Evolutionary conservation across 2,329 filamentous ascomycete genomes (phyloP), one percentile per base, ranked within the genome.

Genomic region (Cladosporium cucumerinum): DNA sequence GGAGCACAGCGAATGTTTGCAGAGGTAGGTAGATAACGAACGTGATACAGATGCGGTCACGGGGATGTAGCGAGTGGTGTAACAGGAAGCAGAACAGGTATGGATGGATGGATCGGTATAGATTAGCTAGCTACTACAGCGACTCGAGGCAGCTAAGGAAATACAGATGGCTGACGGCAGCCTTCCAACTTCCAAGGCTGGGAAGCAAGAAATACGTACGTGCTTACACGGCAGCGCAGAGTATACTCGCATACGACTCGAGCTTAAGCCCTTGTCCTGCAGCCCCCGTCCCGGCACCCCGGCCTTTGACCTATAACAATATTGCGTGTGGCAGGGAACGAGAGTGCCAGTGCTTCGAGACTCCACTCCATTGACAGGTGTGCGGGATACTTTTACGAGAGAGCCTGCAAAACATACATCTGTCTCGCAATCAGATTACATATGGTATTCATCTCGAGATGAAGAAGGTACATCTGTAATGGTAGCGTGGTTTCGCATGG

Each of bases 81-180:
- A 57, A 34, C 32, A 7, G n/a, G 18, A n/a, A n/a, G 36, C 36
- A 57, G 52, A 12, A 10, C 52, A 55, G 16, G 54, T 57, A 32
- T 57, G 32, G 54, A 57, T 57, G 30, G 52, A 36, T 11, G 18
- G 26, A 54, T 32, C 54, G 21, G 54, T 57, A 57, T 57, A 57
- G 18, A 57, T 39, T 25, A 57, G n/a, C n/a, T 25, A 57, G n/a
- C n/a, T 57, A 39, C 11, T 39, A 28, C 30, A 28, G 51, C 18
- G 18, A 39, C n/a, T 21, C 32, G n/a, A 10, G 8, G 28, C 32
- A 36, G 30, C 28, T 36, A 57, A 23, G 54, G 32, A 36, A 57
- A 57, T 39, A 25, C 54, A 54, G 54, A 57, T 57, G 54, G 54
- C 54, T 57, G 54, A 57, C 54, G 21, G 54, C 16, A 21, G 16